Conservation (phyloP, 1,139 yeast genomes). For the Eremothecium sinecaudum region DNA sequence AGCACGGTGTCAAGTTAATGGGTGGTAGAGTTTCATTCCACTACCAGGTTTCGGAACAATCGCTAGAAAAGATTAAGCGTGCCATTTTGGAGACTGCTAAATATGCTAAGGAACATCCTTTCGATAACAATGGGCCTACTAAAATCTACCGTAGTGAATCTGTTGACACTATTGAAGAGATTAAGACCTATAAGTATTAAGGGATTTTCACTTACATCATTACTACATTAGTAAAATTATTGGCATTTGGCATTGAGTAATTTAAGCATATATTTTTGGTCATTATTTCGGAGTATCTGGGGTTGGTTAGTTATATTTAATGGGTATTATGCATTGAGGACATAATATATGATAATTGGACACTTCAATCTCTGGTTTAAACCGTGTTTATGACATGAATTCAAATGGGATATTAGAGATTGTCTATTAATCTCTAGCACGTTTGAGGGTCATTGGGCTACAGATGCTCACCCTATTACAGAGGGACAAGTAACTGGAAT, state of each 20-base stretch:
- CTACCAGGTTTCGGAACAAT: slow-evolving; percentile 60
- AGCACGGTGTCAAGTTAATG: slow-evolving; percentile 56
- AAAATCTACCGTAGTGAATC: slow-evolving; percentile 35
- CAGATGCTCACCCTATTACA: slow-evolving; percentile 21
- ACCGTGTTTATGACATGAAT: background rate
- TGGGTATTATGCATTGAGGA: no score
- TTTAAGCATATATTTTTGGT: slow-evolving; percentile 1
- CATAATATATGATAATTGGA: no score
- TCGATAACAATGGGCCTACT: slow-evolving; percentile 34
- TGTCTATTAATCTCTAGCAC: no score
- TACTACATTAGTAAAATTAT: background rate
- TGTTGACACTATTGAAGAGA: slow-evolving; percentile 27
- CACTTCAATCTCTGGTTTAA: no score
- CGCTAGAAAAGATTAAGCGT: slow-evolving; percentile 55
- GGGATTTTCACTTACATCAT: background rate
- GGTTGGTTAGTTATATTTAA: no score
- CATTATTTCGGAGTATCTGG: background rate
- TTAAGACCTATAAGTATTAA: slow-evolving; percentile 28
- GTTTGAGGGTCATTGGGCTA: slow-evolving; percentile 10
- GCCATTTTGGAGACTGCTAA: slow-evolving; percentile 52
- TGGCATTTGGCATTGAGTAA: slow-evolving; percentile 5
- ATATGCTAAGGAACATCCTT: slow-evolving; percentile 38
- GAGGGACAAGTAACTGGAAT: slow-evolving; percentile 27
- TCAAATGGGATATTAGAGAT: slow-evolving; percentile 12
- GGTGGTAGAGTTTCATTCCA: slow-evolving; percentile 80